Conservation (phyloP, 345 rosid genomes). For the Syzygium oleosum region DNA sequence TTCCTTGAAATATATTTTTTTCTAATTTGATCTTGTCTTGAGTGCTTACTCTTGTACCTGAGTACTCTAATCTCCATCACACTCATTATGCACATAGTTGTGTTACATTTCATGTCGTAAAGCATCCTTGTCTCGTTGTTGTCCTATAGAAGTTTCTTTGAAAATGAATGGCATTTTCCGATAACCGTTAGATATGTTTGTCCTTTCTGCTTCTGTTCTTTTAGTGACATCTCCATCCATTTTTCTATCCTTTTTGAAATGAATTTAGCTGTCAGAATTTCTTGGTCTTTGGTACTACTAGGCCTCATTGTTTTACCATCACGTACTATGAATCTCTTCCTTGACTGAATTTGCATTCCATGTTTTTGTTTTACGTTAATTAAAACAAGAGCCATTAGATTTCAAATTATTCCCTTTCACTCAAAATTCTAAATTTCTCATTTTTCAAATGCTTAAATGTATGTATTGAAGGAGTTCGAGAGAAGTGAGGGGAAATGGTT, state of each 20-base stretch:
- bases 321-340: neutral
- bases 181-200: neutral
- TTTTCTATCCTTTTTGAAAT: neutral
- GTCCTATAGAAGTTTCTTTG: neutral
- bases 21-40: neutral
- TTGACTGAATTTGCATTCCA: neutral
- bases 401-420: neutral
- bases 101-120: neutral
- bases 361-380: neutral
- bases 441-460: neutral
- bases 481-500: neutral
- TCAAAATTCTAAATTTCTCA: neutral
- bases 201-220: neutral
- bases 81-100: neutral
- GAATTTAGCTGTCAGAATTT: neutral
- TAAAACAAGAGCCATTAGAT: neutral
- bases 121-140: neutral
- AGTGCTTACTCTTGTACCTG: neutral
- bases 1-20: neutral
- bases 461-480: neutral
- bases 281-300: neutral
- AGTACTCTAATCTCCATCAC: neutral
- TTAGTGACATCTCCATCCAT: neutral
- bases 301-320: neutral
- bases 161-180: neutral